These are phyloP conservation scores for Metschnikowia reukaufii DNA, from an alignment of 805 yeast genomes.

Conservation along the genomic window DNA sequence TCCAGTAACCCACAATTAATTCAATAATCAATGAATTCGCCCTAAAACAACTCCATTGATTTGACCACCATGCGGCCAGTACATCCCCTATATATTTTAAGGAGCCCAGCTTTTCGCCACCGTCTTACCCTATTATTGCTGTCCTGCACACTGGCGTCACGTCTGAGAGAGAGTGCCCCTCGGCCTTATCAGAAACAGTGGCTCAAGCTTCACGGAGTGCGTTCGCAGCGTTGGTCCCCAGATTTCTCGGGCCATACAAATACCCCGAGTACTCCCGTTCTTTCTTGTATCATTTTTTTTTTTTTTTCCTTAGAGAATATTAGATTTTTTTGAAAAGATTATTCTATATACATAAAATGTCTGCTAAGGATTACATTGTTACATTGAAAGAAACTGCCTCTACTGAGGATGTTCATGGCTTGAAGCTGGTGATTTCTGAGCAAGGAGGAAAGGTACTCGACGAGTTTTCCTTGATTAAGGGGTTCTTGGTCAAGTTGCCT, in stretches of 20 bases:
- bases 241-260: neutral
- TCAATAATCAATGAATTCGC: too few relatives aligned
- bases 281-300: neutral
- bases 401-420: constrained; percentile 36
- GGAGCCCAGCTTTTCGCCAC: neutral
- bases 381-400: constrained; percentile 48
- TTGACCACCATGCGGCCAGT: neutral
- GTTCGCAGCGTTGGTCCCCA: neutral
- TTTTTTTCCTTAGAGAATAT: neutral
- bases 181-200: constrained; percentile 1
- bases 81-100: neutral
- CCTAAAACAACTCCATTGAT: too few relatives aligned
- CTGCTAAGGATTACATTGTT: constrained; percentile 37
- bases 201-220: neutral
- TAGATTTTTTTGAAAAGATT: neutral
- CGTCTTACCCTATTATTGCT: constrained; percentile 4
- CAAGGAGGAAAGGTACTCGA: constrained; percentile 62
- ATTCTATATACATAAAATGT: neutral
- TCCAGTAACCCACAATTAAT: too few relatives aligned
- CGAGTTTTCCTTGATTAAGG: constrained; percentile 66
- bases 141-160: constrained; percentile 6
- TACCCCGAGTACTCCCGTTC: neutral
- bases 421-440: constrained; percentile 50
- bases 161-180: neutral
- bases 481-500: constrained; percentile 62